Evolutionary conservation across 768 basidiomycete genomes (phyloP).

Genomic region (Xanthoconium stramineum): DNA sequence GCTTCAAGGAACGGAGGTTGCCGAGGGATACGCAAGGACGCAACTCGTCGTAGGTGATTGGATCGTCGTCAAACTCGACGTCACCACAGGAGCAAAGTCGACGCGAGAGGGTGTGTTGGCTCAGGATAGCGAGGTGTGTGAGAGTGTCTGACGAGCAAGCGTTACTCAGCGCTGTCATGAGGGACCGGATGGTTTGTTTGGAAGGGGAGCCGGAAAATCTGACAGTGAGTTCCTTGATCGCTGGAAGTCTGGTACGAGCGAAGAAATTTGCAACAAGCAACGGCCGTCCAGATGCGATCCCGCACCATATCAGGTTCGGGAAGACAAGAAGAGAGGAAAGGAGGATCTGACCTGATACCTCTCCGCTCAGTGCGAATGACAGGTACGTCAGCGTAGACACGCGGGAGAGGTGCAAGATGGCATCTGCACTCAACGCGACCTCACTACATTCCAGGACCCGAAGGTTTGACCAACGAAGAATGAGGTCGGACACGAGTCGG

Average conservation of each 20-base stretch:
- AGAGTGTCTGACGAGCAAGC: background rate
- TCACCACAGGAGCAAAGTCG: background rate
- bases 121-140: conserved; percentile 1
- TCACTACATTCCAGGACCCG: background rate
- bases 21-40: background rate
- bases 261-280: background rate
- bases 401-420: background rate
- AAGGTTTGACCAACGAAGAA: conserved; percentile 3
- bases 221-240: background rate
- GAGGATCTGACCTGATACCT: background rate
- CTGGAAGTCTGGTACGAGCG: background rate
- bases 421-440: background rate
- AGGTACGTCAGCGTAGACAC: background rate
- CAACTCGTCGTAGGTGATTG: background rate
- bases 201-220: background rate
- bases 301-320: background rate
- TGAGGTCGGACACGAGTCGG: background rate
- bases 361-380: background rate
- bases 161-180: background rate
- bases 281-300: background rate
- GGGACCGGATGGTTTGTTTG: background rate
- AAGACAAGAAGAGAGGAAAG: background rate
- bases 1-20: background rate
- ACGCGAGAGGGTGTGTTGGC: background rate
- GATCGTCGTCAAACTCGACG: no score